Evolutionary conservation across 805 yeast species (phyloP).

Genomic region (Zygosaccharomyces bisporus): DNA sequence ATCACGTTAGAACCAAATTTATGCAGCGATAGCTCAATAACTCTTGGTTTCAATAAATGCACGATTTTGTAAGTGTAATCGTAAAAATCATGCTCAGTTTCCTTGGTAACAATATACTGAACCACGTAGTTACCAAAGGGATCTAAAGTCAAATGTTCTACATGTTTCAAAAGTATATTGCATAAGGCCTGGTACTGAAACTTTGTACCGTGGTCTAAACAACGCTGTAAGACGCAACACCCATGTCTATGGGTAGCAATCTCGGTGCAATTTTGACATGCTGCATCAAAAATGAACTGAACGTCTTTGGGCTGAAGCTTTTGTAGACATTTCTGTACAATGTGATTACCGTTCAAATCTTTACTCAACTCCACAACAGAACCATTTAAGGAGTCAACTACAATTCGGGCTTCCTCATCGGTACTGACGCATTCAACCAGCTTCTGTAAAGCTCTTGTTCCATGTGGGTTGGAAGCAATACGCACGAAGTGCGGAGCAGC

Average conservation of each 20-base stretch:
- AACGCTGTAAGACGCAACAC: slow-evolving; percentile 93
- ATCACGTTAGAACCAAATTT: slow-evolving; percentile 93
- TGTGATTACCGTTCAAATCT: slow-evolving; percentile 95
- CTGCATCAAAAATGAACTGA: slow-evolving; percentile 88
- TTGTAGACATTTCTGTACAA: slow-evolving; percentile 86
- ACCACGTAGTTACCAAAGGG: slow-evolving; percentile 97
- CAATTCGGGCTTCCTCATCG: slow-evolving; percentile 64
- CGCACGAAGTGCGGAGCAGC: slow-evolving; percentile 71
- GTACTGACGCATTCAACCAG: slow-evolving; percentile 76
- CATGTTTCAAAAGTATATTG: slow-evolving; percentile 59
- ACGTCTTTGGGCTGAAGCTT: slow-evolving; percentile 61
- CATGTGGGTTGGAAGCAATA: slow-evolving; percentile 90
- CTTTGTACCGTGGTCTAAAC: slow-evolving; percentile 81
- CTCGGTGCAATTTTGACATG: slow-evolving; percentile 63
- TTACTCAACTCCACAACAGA: slow-evolving; percentile 77
- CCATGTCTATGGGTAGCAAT: slow-evolving; percentile 97
- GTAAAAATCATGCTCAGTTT: slow-evolving; percentile 32
- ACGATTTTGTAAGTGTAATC: slow-evolving; percentile 36
- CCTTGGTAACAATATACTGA: slow-evolving; percentile 72
- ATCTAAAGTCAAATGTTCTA: slow-evolving; percentile 72
- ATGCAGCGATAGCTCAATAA: slow-evolving; percentile 61
- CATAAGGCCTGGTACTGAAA: slow-evolving; percentile 68
- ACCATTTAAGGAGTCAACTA: slow-evolving; percentile 56
- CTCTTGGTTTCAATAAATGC: slow-evolving; percentile 33
- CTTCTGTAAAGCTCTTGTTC: slow-evolving; percentile 92